Evolutionary conservation across 768 basidiomycete species (phyloP), one percentile per base, ranked within the genome.

Genomic region (Mycena galopus): DNA sequence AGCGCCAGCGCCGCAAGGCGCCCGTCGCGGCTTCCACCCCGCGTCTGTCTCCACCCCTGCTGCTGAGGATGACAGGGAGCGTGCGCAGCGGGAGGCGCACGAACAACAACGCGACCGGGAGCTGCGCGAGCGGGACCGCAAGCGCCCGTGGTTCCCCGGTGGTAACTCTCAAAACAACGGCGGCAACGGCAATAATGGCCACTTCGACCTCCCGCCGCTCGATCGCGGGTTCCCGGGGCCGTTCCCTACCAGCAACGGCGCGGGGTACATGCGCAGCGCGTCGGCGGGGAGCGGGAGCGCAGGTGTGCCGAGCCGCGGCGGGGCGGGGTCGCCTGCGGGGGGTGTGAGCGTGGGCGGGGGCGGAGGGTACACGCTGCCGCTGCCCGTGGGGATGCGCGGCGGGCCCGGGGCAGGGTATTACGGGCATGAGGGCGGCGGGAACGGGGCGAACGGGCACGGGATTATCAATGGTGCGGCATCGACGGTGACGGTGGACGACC

Each of bases 1-100:
- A 83, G 92, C 92, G 80, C 84, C 92, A 19, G 82, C 87, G 59
- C 82, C 88, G 81, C 84, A 85, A 47, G 75, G 82, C 39, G 72
- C 73, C 60, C 75, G 70, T 56, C 14, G 71, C 72, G 0, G 80
- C 51, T 71, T 39, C 39, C 39, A 16, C 39, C 11, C 39, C 44
- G 44, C 44, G n/a, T n/a, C 44, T 1, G 44, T 21, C n/a, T 8
- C 44, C n/a, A 21, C 21, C 7, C 67, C 56, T 17, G 73, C 70
- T 1, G 81, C 79, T 27, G 78, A 77, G 35, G 55, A 75, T 30
- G 62, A 70, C 27, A 50, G 69, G 29, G 81, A 64, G 77, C 79
- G 64, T n/a, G 25, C 76, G 65, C 66, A 76, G 81, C 82, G 60
- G 80, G 82, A 69, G 25, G 39, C 60, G 37, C 35, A 68, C 6